Evolutionary conservation across 768 basidiomycete species (phyloP).

Genomic region (Mycena capillaripes): DNA sequence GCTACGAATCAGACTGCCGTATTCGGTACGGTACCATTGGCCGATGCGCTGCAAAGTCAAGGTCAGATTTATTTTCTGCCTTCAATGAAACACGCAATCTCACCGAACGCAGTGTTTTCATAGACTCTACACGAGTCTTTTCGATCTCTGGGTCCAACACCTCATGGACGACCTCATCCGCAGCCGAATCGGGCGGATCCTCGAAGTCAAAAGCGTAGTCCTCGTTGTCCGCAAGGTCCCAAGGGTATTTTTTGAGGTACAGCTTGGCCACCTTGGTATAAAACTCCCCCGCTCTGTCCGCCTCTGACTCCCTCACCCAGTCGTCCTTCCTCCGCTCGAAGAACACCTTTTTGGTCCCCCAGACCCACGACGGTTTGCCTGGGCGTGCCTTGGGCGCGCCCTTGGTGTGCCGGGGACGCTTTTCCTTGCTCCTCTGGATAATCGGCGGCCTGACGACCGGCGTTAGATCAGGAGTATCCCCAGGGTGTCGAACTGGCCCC

Average conservation of each 20-base stretch:
- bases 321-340: background rate
- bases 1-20: background rate
- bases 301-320: background rate
- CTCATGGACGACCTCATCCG: background rate
- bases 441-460: background rate
- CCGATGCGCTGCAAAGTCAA: background rate
- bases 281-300: background rate
- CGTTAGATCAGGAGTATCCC: background rate
- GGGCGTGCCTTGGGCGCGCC: background rate
- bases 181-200: conserved; percentile 2
- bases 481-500: background rate
- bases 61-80: too few relatives aligned
- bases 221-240: background rate
- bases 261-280: conserved; percentile 1
- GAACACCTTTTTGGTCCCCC: background rate
- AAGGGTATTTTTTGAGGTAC: background rate
- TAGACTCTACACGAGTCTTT: background rate
- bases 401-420: background rate
- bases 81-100: background rate
- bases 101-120: background rate
- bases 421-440: background rate
- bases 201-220: background rate
- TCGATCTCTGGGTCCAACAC: background rate
- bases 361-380: background rate
- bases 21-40: background rate